Evolutionary conservation across 805 yeast species (phyloP).

Genomic region (Kluyveromyces nonfermentans): DNA sequence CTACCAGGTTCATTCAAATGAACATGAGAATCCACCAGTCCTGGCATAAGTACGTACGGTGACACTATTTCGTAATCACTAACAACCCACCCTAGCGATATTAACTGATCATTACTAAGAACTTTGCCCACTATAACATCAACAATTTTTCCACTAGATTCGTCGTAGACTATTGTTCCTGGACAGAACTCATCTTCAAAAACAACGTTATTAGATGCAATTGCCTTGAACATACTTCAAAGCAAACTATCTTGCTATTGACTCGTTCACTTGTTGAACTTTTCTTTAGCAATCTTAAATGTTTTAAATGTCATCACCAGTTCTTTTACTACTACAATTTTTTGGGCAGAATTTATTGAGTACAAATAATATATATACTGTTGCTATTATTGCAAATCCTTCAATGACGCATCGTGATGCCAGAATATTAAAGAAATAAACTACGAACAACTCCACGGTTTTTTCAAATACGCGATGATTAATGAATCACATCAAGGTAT

Average conservation of each 20-base stretch:
- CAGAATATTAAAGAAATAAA: too few species aligned
- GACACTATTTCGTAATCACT: constrained; percentile 43
- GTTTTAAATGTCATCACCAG: too few species aligned
- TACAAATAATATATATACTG: too few species aligned
- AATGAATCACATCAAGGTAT: too few species aligned
- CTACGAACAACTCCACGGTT: too few species aligned
- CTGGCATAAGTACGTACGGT: constrained; percentile 70
- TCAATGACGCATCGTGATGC: too few species aligned
- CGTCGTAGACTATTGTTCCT: constrained; percentile 59
- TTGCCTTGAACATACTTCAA: constrained; percentile 31
- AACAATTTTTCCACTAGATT: constrained; percentile 48
- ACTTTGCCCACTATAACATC: constrained; percentile 36
- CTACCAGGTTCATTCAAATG: constrained; percentile 97
- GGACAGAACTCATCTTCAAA: constrained; percentile 37
- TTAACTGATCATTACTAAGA: constrained; percentile 31
- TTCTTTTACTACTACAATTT: too few species aligned
- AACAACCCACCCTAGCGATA: constrained; percentile 37
- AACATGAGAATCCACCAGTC: constrained; percentile 88
- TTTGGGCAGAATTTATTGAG: too few species aligned
- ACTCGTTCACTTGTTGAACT: too few species aligned
- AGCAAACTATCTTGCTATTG: background rate
- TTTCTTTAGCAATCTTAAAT: too few species aligned
- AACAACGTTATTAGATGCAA: constrained; percentile 52
- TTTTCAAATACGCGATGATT: too few species aligned
- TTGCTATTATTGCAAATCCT: too few species aligned